Evolutionary conservation across 768 basidiomycete species (phyloP), one percentile per base, ranked within the genome.

Genomic region (Kwoniella sp.): DNA sequence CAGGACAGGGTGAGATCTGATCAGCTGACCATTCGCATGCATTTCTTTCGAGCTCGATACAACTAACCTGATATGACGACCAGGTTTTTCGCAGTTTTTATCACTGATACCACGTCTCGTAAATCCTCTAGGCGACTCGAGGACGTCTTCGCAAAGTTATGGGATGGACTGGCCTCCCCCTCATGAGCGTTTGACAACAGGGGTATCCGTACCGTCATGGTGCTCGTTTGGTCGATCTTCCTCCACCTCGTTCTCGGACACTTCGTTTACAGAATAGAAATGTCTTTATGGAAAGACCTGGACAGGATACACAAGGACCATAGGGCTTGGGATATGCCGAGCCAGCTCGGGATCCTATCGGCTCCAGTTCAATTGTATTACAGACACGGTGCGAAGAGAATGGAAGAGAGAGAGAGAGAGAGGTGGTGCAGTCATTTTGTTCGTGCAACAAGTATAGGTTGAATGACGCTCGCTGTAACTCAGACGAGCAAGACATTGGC

Each of bases 1-100:
- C 2, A 13, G 1, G 20, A 37, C 48, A 45, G 48, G 38, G 13
- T 30, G 23, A 23, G 7, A 37, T 25, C 17, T 47, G 50, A 60
- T 53, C 17, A 11, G 11, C 17, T 13, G 2, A 8, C 34, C 13
- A 34, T 34, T 13, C 5, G 34, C 34, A 5, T 34, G 34, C 13
- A 34, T 5, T 5, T 5, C 34, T 34, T 34, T 34, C 13, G 34
- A 38, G 0, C 12, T 23, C 22, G 7, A 50, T 28, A 8, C 30
- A 28, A 26, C 62, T 26, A 37, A 63, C 62, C 62, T 15, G 62
- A 50, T 52, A 63, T 31, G n/a, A 57, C 41, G 12, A 63, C 55
- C 38, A 63, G 45, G 29, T 26, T 63, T 31, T 58, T 63, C 1
- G 60, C 51, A 4, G 25, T 34, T 13, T 25, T 30, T 30, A 63